phyloP scores from a whole-genome alignment of 495 filamentous ascomycete species.

The Ramalina intermedia region DNA sequence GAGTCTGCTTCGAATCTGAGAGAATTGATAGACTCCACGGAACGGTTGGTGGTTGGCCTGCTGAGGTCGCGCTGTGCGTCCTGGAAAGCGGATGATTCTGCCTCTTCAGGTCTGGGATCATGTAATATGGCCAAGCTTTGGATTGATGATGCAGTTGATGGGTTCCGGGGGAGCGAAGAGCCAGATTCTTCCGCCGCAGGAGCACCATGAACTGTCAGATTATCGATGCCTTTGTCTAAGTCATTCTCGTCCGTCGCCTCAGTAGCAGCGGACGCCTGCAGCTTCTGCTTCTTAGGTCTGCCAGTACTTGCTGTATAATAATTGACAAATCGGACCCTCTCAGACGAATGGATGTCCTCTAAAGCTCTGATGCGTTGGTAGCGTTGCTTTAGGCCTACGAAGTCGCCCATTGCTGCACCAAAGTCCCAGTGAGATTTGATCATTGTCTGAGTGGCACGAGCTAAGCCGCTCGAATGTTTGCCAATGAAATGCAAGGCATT shows the following conservation, averaged over 20 bases:
- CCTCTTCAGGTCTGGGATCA: too few species aligned
- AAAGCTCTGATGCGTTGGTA: constrained; percentile 52
- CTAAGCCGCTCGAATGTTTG: constrained; percentile 59
- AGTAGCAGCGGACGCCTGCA: neutral
- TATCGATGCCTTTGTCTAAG: neutral
- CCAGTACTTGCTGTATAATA: constrained; percentile 83
- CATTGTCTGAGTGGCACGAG: constrained; percentile 54
- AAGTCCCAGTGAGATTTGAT: constrained; percentile 73
- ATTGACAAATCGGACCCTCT: constrained; percentile 63
- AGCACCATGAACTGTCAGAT: neutral
- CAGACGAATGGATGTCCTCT: constrained; percentile 46
- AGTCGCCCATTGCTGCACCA: constrained; percentile 67
- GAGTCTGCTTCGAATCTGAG: neutral
- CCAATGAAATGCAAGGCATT: constrained; percentile 63
- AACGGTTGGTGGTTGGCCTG: neutral
- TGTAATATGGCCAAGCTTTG: too few species aligned
- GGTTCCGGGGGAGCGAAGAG: too few species aligned
- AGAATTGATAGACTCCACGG: neutral
- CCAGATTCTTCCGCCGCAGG: too few species aligned
- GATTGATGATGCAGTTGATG: too few species aligned
- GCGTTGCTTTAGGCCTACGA: constrained; percentile 48
- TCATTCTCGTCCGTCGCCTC: neutral
- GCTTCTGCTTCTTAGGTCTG: constrained; percentile 30
- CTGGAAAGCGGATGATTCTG: too few species aligned
- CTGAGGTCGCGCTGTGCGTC: too few species aligned